Evolutionary conservation across 2,329 filamentous ascomycete species (phyloP).

Genomic region (Juglanconis juglandina): DNA sequence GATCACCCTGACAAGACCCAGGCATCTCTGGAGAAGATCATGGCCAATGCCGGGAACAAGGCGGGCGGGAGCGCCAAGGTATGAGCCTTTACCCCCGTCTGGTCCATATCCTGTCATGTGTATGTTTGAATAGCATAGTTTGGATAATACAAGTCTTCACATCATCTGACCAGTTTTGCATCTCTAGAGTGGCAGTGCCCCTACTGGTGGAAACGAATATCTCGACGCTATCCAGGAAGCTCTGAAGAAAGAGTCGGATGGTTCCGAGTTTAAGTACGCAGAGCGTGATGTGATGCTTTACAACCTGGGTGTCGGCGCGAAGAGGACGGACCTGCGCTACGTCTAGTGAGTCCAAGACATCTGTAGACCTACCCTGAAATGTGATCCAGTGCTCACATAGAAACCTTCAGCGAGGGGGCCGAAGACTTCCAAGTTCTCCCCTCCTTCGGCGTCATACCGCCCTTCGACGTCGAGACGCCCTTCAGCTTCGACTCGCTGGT

Average conservation of each 20-base stretch:
- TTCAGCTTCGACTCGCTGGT: slow-evolving; percentile 80
- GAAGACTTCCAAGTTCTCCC: slow-evolving; percentile 93
- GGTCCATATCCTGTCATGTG: slow-evolving; percentile 20
- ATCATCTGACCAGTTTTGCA: slow-evolving; percentile 15
- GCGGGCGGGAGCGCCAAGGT: slow-evolving; percentile 54
- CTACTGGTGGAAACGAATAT: slow-evolving; percentile 55
- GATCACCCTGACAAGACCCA: slow-evolving; percentile 80
- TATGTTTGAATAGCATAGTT: slow-evolving; percentile 19
- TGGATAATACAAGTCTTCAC: slow-evolving; percentile 20
- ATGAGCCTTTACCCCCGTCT: slow-evolving; percentile 39
- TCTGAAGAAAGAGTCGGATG: slow-evolving; percentile 65
- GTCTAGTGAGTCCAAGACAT: slow-evolving; percentile 57
- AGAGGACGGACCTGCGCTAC: slow-evolving; percentile 80
- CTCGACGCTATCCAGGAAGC: slow-evolving; percentile 73
- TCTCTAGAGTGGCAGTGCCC: slow-evolving; percentile 23
- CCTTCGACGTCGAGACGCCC: slow-evolving; percentile 77
- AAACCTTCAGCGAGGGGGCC: slow-evolving; percentile 60
- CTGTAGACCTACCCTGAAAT: not conserved
- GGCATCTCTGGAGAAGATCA: slow-evolving; percentile 71
- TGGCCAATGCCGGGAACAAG: slow-evolving; percentile 82
- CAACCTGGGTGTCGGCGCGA: slow-evolving; percentile 90
- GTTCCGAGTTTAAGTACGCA: slow-evolving; percentile 76
- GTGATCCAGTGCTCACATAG: not conserved
- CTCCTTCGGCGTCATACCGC: slow-evolving; percentile 95
- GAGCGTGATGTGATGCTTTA: slow-evolving; percentile 92